Base-by-base conservation (phyloP, 140 eudicot species). In the Erigeron philadelphicus region DNA sequence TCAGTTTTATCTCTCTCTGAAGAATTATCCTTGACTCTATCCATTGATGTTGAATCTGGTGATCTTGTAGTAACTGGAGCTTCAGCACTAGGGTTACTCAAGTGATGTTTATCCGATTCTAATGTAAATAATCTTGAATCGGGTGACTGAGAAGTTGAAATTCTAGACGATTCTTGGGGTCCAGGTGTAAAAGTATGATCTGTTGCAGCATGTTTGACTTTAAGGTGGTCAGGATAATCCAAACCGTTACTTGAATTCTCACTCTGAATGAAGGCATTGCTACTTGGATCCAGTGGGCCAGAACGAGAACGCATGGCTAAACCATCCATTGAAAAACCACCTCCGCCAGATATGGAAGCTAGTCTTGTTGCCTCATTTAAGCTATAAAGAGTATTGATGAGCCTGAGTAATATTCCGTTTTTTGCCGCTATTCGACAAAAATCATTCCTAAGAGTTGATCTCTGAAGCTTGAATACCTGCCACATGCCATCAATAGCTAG, bases 401-500 rank as follows among this genome's bases (percentile, higher is more conserved):
- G 98, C 85, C 98, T 86, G 58, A 86, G 86, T 72, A 92, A 76
- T 57, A 92, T 92, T 66, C 98, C 96, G 59, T 84, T 92, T 79
- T 88, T 92, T 56, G 98, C 95, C 77, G 98, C 95, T 66, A 92
- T 79, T 68, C 95, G 91, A 72, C 95, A 92, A 79, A 92, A 92
- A 80, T 92, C 98, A 55, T 86, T 86, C 78, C 95, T 86, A 23
- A 95, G 91, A 72, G 98, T 92, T 31, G 96, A 88, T 72, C 88
- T 76, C 74, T 92, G 98, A 71, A 92, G 96, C 86, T 92, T 92
- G 66, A 92, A 83, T 60, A 92, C 86, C 81, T 92, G 98, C 98
- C 98, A 92, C 95, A 92, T 88, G 87, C 96, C 95, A 86, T 92
- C 98, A 56, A 92, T 92, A 35, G 98, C 98, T 78, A 92, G 79